These are phyloP conservation scores for Kurtzmaniella quercitrusa DNA, from an alignment of 1,139 yeast genomes.

Conservation along the genomic window DNA sequence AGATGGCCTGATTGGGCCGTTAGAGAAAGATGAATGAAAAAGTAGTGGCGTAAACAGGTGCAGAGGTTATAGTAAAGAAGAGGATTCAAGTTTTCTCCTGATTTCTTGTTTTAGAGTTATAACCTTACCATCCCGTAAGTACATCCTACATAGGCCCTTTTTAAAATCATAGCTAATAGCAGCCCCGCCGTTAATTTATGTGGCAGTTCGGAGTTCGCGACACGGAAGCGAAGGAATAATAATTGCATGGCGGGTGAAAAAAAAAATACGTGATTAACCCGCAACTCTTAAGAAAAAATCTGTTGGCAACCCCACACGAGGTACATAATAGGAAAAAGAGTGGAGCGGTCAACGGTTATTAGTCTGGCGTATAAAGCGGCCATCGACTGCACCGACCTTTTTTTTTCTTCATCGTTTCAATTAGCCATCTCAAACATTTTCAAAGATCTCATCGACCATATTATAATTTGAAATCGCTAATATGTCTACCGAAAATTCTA, in stretches of 20 bases:
- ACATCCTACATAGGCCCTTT: neutral
- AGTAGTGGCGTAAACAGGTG: no score
- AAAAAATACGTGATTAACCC: neutral
- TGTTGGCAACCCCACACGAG: conserved; percentile 1
- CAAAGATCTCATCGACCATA: neutral
- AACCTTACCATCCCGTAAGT: no score
- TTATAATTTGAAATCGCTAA: neutral
- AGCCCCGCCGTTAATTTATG: neutral
- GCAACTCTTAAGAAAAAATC: neutral
- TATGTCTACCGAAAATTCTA: conserved; percentile 1
- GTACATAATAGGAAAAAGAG: neutral
- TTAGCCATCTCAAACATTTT: no score
- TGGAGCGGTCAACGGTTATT: neutral
- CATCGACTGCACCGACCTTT: neutral
- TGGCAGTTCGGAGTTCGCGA: neutral
- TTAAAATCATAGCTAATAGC: neutral
- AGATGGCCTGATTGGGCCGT: no score
- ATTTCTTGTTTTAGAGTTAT: no score
- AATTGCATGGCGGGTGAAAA: neutral
- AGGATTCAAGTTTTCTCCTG: no score
- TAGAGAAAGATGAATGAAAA: no score
- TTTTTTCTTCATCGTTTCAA: neutral
- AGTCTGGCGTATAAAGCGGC: neutral
- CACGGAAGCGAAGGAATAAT: neutral
- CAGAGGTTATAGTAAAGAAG: no score